Evolutionary conservation across 148 eudicot genomes (phyloP).

Genomic region (Arctostaphylos glauca): DNA sequence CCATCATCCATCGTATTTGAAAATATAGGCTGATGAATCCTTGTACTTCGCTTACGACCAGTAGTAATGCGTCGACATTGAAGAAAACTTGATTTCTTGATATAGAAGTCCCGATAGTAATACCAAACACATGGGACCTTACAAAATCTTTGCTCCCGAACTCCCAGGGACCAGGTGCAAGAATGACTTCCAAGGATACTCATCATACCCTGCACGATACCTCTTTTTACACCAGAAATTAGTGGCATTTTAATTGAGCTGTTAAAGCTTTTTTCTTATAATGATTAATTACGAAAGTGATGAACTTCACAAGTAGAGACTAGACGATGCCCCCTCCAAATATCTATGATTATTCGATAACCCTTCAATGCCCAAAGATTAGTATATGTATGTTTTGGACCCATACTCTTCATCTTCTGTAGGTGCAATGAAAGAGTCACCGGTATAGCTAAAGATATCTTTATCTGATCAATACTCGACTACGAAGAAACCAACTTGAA

Average conservation of each 20-base stretch:
- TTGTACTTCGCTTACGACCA: constrained; percentile 12
- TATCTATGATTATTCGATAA: too few relatives aligned
- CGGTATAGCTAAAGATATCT: too few relatives aligned
- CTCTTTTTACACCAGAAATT: neutral
- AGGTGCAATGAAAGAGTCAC: too few relatives aligned
- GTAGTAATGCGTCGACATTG: constrained; percentile 19
- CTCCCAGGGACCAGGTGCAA: constrained; percentile 22
- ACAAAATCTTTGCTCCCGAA: constrained; percentile 8
- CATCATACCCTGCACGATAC: constrained; percentile 19
- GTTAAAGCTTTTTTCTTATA: neutral
- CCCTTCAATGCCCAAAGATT: too few relatives aligned
- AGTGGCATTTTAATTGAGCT: constrained; percentile 4
- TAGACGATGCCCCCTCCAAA: too few relatives aligned
- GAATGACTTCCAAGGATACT: constrained; percentile 21
- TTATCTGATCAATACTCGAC: too few relatives aligned
- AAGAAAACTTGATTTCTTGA: constrained; percentile 14
- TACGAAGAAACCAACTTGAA: too few relatives aligned
- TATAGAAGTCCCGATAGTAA: constrained; percentile 19
- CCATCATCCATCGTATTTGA: constrained; percentile 33
- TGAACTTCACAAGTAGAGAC: neutral
- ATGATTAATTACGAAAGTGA: neutral
- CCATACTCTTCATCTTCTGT: too few relatives aligned
- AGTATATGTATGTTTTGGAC: too few relatives aligned
- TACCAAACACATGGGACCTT: constrained; percentile 24
- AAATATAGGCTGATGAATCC: constrained; percentile 28